Evolutionary conservation across 192 early-diverging fungal species (phyloP), one percentile per base, ranked within the genome.

Genomic region (Backusella mclennaniae): DNA sequence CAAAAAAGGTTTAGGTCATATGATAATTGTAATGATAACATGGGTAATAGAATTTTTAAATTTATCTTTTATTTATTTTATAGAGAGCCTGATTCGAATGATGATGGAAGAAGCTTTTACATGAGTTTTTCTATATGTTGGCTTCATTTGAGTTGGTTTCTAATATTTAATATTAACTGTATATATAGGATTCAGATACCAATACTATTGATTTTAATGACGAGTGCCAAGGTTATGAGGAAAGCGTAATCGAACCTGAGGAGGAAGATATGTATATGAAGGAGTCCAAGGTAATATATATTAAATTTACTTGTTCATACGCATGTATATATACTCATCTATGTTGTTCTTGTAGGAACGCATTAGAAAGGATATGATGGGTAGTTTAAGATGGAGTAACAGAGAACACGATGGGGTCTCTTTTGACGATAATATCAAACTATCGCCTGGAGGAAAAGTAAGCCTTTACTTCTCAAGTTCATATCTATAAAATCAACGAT

Each of bases 141-240:
- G 15, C 23, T 19, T 29, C 15, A 17, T 42, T 76, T 35, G 7
- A 7, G 5, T 42, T 76, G 39, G 17, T 42, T 76, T 44, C 15
- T 15, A 15, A 44, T 3, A 44, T 44, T 44, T 44, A 44, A 15
- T 14, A 14, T 44, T 44, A 15, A 44, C 12, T 71, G 69, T 33
- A n/a, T 14, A 19, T 36, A 19, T 73, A 79, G 77, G 76, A 75
- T 41, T 81, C 80, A 5, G 92, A 88, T 79, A 84, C 79, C 23
- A 92, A 94, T 69, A 92, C 93, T 73, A 79, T 93, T 69, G 92
- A 92, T 79, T 93, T 89, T 81, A 93, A 94, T 67, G 89, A 93
- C 73, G 91, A 89, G 38, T 94, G 91, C 79, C 91, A 93, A 66
- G 93, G 93, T 73, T 92, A 95, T 71, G 92, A 95, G 78, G 93